Percentiles rank a stretch among this genome's conserved stretches.
phyloP scores from a whole-genome alignment of 495 filamentous ascomycete species.

The Hyaloscypha hepaticicola region DNA sequence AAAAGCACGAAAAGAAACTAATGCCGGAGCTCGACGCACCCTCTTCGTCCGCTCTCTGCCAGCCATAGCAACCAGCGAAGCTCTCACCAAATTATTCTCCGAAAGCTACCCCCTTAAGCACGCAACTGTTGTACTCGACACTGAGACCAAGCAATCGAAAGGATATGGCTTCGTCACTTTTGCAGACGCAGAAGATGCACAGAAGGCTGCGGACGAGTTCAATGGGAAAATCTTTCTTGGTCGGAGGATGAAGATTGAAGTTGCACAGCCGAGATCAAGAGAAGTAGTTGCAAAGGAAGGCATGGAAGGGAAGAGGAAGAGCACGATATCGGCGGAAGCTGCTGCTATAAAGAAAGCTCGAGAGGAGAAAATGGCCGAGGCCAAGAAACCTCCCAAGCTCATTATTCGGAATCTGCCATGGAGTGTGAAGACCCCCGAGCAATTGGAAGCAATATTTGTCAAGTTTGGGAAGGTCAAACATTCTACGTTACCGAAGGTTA shows the following conservation, averaged over 20 bases:
- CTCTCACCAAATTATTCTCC: conserved; percentile 84
- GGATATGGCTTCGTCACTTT: conserved; percentile 98
- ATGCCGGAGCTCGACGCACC: conserved; percentile 52
- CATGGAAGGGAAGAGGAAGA: conserved; percentile 47
- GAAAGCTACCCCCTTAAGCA: conserved; percentile 93
- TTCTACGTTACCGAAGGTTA: conserved; percentile 71
- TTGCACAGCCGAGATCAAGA: conserved; percentile 82
- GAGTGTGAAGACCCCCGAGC: conserved; percentile 84
- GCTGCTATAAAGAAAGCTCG: conserved; percentile 56
- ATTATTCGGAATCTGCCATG: conserved; percentile 96
- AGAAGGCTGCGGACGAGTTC: conserved; percentile 73
- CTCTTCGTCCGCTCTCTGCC: conserved; percentile 91
- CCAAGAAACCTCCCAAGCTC: conserved; percentile 68
- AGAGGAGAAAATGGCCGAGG: conserved; percentile 52
- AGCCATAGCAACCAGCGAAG: conserved; percentile 73
- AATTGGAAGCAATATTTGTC: conserved; percentile 73
- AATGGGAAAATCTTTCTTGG: conserved; percentile 72
- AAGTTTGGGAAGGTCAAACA: conserved; percentile 88
- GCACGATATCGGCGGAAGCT: conserved; percentile 45
- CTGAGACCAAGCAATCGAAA: conserved; percentile 76
- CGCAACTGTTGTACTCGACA: conserved; percentile 81
- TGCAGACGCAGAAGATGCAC: conserved; percentile 86
- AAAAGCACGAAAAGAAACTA: conserved; percentile 30
- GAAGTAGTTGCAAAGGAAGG: conserved; percentile 40
- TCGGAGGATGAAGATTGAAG: conserved; percentile 77